phyloP scores from a whole-genome alignment of 257 asterid species.

The Osmanthus fragrans region DNA sequence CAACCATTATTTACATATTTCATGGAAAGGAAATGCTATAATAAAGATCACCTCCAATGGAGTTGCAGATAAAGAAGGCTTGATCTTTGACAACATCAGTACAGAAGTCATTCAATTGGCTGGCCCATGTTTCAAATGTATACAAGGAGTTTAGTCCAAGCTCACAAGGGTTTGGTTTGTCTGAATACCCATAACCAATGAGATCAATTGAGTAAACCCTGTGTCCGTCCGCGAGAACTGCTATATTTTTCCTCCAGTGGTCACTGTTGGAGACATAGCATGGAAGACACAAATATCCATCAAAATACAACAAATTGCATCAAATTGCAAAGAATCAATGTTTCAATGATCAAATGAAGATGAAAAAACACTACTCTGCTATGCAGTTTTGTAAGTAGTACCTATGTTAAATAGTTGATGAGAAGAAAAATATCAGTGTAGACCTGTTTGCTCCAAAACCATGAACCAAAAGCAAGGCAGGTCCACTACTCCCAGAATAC shows the following conservation, averaged over 20 bases:
- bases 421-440: conserved; percentile 62
- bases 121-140: conserved; percentile 95
- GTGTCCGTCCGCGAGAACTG: conserved; percentile 77
- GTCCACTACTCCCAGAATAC: conserved; percentile 69
- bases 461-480: conserved; percentile 82
- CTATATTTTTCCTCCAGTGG: conserved; percentile 94
- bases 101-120: conserved; percentile 89
- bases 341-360: background rate
- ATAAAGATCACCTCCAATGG: conserved; percentile 79
- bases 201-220: conserved; percentile 92
- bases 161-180: conserved; percentile 80
- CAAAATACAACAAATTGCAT: background rate
- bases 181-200: conserved; percentile 95
- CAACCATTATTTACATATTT: background rate
- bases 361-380: conserved; percentile 14
- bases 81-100: conserved; percentile 58
- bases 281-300: background rate
- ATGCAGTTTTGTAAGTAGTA: conserved; percentile 40
- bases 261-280: conserved; percentile 53
- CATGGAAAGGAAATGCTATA: background rate
- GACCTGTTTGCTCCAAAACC: conserved; percentile 99
- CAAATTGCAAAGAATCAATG: background rate
- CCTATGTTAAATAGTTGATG: conserved; percentile 64
- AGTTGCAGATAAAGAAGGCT: conserved; percentile 87
- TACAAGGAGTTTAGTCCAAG: conserved; percentile 58